Base-by-base conservation (phyloP, 805 yeast species). In the Jamesozyma lodderae region DNA sequence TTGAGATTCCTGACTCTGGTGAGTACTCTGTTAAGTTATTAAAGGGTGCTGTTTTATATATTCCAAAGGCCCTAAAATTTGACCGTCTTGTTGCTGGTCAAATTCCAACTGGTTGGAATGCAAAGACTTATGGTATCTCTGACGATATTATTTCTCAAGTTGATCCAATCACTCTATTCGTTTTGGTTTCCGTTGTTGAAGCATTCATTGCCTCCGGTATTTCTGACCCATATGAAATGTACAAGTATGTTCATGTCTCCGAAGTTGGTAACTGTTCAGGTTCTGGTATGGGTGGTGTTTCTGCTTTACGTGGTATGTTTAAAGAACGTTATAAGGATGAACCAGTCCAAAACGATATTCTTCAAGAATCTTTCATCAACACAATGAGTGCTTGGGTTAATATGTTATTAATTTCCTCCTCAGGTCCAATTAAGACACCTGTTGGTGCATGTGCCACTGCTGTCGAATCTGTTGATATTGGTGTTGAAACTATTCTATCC, bases 371-470 rank as follows among this genome's bases (percentile, higher is more conserved):
- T 43, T 92, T 92, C 69, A 88, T 94, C 70, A 92, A 92, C 73
- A 92, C 97, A 37, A 90, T 92, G 96, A 75, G 95, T 46, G 98
- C 99, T 45, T 92, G 99, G 99, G 96, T 92, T 52, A 92, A 92
- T 61, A 92, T 92, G 99, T 75, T 92, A 72, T 71, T 94, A 61
- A 72, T 92, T 45, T 90, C 97, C 14, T 82, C 97, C 5, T 86
- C 96, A 42, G 99, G 99, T 67, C 99, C 99, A 44, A 87, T 88
- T 66, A 88, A 88, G 75, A 94, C 99, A 21, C 97, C 99, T 37
- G 98, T 92, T 40, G 99, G 95, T 70, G 99, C 99, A 29, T 92
- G 99, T 74, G 99, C 99, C 36, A 92, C 99, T 49, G 92, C 98
- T 40, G 82, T 92, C 44, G 98, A 92, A 71, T 92, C 98, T 46